These are phyloP conservation scores for Cordyceps sp. DNA, from an alignment of 2,329 filamentous ascomycete species.

Conservation along the genomic window DNA sequence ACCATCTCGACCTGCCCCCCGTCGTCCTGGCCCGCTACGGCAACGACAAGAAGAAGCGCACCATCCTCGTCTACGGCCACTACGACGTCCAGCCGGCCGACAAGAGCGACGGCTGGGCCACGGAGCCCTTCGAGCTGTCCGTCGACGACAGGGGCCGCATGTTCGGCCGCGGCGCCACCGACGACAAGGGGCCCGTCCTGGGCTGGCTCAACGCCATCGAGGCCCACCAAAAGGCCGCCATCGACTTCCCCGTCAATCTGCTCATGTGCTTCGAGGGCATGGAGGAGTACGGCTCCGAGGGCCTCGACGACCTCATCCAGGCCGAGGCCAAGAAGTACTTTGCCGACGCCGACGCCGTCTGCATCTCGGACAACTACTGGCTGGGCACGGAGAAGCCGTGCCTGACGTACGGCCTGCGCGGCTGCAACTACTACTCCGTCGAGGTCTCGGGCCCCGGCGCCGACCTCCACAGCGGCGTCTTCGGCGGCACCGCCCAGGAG, in stretches of 20 bases:
- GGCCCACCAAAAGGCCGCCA: slow-evolving; percentile 84
- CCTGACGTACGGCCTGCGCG: slow-evolving; percentile 89
- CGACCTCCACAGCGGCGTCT: slow-evolving; percentile 92
- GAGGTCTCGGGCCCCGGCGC: slow-evolving; percentile 82
- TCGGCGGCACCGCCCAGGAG: slow-evolving; percentile 90
- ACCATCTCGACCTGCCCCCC: slow-evolving; percentile 79
- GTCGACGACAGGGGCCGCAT: slow-evolving; percentile 86
- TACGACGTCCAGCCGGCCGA: slow-evolving; percentile 96
- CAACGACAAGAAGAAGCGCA: slow-evolving; percentile 80
- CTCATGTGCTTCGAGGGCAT: slow-evolving; percentile 99
- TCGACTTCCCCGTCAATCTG: slow-evolving; percentile 93
- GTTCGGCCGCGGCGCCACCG: slow-evolving; percentile 89
- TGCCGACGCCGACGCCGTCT: slow-evolving; percentile 87
- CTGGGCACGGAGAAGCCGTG: slow-evolving; percentile 97
- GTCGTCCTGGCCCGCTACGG: slow-evolving; percentile 88
- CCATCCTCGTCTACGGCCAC: slow-evolving; percentile 92
- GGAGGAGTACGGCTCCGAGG: slow-evolving; percentile 97
- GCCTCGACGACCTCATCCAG: slow-evolving; percentile 85
- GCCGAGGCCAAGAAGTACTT: slow-evolving; percentile 89
- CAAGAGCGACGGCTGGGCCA: slow-evolving; percentile 88
- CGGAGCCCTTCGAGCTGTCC: slow-evolving; percentile 78
- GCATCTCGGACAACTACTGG: slow-evolving; percentile 99
- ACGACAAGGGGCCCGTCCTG: slow-evolving; percentile 94
- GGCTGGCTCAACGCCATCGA: slow-evolving; percentile 98
- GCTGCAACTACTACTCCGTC: slow-evolving; percentile 94